Conservation (phyloP, 805 yeast species). For the Lachancea fermentati region DNA sequence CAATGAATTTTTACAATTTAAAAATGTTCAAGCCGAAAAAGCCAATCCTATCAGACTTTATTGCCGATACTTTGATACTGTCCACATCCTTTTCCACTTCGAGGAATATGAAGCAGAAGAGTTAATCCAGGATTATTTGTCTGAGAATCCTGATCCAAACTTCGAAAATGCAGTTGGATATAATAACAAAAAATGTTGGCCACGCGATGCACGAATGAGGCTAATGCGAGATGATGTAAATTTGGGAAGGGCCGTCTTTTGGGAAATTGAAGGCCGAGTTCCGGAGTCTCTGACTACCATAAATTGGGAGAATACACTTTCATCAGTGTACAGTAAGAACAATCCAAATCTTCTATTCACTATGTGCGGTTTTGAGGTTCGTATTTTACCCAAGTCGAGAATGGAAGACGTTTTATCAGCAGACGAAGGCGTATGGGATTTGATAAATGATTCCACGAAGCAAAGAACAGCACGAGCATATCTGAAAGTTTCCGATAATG, state of each 20-base stretch:
- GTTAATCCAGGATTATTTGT: slow-evolving; percentile 64
- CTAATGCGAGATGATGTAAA: slow-evolving; percentile 87
- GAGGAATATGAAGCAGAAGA: slow-evolving; percentile 68
- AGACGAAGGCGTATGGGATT: slow-evolving; percentile 90
- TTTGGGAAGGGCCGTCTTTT: slow-evolving; percentile 83
- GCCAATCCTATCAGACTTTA: slow-evolving; percentile 75
- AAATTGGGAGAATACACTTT: slow-evolving; percentile 74
- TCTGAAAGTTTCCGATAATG: slow-evolving; percentile 76
- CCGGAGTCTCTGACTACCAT: slow-evolving; percentile 70
- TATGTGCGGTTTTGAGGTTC: slow-evolving; percentile 92
- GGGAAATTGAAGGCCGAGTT: slow-evolving; percentile 80
- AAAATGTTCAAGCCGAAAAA: slow-evolving; percentile 50
- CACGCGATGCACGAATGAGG: slow-evolving; percentile 85
- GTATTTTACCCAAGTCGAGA: slow-evolving; percentile 75
- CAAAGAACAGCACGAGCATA: slow-evolving; percentile 87
- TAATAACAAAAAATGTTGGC: slow-evolving; percentile 91
- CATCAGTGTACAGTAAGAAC: slow-evolving; percentile 84
- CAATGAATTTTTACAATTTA: slow-evolving; percentile 72
- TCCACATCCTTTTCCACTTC: slow-evolving; percentile 76
- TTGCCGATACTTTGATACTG: slow-evolving; percentile 74
- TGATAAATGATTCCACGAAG: slow-evolving; percentile 61
- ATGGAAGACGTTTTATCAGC: slow-evolving; percentile 46
- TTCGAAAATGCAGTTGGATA: slow-evolving; percentile 82
- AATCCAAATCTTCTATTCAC: slow-evolving; percentile 84
- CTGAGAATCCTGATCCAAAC: slow-evolving; percentile 90